These are phyloP conservation scores for Leucogyrophana mollusca DNA, from an alignment of 768 basidiomycete species.

Conservation along the genomic window DNA sequence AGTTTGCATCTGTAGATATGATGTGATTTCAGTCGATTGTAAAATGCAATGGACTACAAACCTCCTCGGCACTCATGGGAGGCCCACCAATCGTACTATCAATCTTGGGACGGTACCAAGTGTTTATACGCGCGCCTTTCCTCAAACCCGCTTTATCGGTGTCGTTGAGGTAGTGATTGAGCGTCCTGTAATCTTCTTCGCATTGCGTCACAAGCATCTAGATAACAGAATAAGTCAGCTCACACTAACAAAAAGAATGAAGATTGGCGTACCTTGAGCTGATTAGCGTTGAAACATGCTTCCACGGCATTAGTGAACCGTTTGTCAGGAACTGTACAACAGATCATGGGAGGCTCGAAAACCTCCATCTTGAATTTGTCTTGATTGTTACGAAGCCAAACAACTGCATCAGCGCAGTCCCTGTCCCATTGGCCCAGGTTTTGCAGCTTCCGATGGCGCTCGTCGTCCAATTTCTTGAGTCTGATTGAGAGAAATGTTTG, in stretches of 20 bases:
- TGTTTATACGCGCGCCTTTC: conserved; percentile 53
- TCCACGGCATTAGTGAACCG: conserved; percentile 71
- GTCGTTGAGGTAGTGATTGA: conserved; percentile 73
- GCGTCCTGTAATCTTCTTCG: conserved; percentile 72
- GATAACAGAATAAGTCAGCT: not conserved
- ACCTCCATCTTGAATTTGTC: conserved; percentile 74
- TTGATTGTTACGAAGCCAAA: conserved; percentile 71
- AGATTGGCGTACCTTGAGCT: conserved; percentile 55
- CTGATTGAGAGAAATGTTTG: conserved; percentile 32
- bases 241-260: not conserved
- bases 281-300: conserved; percentile 55
- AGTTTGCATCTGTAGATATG: conserved; percentile 50
- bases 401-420: conserved; percentile 61
- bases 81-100: conserved; percentile 38
- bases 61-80: conserved; percentile 63
- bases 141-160: conserved; percentile 47
- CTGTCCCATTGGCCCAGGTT: conserved; percentile 51
- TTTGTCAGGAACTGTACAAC: conserved; percentile 64
- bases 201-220: conserved; percentile 87
- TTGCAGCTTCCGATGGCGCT: conserved; percentile 57
- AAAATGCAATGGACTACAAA: conserved; percentile 23
- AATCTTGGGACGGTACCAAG: conserved; percentile 60
- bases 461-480: conserved; percentile 51
- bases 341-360: conserved; percentile 82
- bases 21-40: conserved; percentile 1